These are phyloP conservation scores for Fusarium miscanthi DNA, from an alignment of 2,329 filamentous ascomycete species.

Conservation along the genomic window DNA sequence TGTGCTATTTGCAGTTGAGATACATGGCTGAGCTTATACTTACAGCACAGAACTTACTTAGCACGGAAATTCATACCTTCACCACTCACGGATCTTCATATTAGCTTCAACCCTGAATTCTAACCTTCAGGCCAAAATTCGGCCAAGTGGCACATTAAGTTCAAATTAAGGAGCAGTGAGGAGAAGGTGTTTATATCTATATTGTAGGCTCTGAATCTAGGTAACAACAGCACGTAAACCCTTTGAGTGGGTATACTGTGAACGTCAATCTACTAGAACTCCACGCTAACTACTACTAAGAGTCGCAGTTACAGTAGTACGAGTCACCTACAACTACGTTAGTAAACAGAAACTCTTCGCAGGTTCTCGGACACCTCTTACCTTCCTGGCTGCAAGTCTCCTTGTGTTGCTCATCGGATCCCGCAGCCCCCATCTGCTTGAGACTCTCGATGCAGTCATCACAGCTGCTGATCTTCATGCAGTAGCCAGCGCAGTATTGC, in stretches of 20 bases:
- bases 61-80: rapidly evolving
- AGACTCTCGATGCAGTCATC: neutral
- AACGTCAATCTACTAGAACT: neutral
- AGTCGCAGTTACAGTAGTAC: neutral
- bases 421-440: neutral
- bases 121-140: neutral
- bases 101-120: neutral
- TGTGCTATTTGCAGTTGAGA: neutral
- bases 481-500: constrained; percentile 1
- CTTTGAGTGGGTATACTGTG: rapidly evolving
- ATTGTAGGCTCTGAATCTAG: neutral
- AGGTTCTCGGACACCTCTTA: rapidly evolving
- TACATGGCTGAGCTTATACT: neutral
- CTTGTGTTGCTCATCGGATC: neutral
- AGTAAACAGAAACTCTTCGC: rapidly evolving
- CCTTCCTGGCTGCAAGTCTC: neutral
- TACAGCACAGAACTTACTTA: neutral
- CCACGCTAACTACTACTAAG: neutral
- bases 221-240: neutral
- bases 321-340: neutral
- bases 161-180: neutral
- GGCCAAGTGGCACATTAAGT: neutral
- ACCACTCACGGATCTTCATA: neutral
- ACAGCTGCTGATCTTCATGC: neutral
- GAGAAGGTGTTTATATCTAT: neutral